Base-by-base conservation (phyloP, 306 rosid genomes). In the Carpinus fangiana region DNA sequence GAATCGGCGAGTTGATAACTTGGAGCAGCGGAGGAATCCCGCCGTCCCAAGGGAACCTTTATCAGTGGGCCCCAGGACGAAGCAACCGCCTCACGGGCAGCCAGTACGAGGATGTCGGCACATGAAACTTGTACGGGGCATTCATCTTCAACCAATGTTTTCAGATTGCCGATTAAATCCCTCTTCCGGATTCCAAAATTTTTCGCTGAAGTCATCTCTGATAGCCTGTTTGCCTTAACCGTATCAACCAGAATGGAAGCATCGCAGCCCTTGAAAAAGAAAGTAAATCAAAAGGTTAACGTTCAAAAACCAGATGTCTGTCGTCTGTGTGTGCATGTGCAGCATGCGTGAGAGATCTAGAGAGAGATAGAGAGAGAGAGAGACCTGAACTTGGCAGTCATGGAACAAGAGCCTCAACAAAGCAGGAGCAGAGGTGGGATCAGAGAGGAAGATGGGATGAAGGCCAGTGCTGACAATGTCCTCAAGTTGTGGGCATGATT, bases 321-420 rank as follows among this genome's bases (percentile, higher is more conserved):
- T 23, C 26, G 26, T 23, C 26, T 31, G 34, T 34, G 3, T 34
- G n/a, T 11, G 45, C 4, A 17, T 31, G 46, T 12, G 45, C 34
- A 31, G 34, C 34, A 31, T 28, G n/a, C 26, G 13, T 26, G 36
- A 31, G 34, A 31, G 34, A 31, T 2, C 2, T 2, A 28, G 16
- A 43, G 68, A 13, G 68, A 28, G 43, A 61, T 41, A 26, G 17
- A 17, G 38, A 59, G 7, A 47, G 51, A 47, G 68, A 59, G 23
- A 72, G 62, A 70, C 86, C 79, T 76, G 81, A 66, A 84, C 84
- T 76, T 84, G 87, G 79, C 87, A 84, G 45, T 84, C 87, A 72
- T 80, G 84, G 76, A 84, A 84, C 81, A 79, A 36, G 54, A 84
- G 87, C 87, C 87, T 84, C 84, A 80, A 73, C 31, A 79, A 72